Percentiles rank a stretch among this genome's conserved stretches.
These are phyloP conservation scores for Aspergillus sp. DNA, from an alignment of 2,329 filamentous ascomycete species.

Conservation along the genomic window DNA sequence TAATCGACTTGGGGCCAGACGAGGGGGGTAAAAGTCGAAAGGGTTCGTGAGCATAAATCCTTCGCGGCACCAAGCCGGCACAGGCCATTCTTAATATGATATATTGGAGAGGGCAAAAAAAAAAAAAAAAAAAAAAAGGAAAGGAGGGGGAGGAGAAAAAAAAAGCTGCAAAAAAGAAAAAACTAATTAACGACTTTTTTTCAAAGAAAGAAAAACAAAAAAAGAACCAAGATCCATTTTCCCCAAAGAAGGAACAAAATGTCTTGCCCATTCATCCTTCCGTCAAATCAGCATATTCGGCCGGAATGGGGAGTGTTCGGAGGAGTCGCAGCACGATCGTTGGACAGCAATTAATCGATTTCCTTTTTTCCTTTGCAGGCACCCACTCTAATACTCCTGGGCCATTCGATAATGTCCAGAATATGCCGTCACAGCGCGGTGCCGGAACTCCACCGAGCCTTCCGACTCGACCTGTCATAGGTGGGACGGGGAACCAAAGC, in stretches of 20 bases:
- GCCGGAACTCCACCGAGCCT: neutral
- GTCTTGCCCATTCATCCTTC: neutral
- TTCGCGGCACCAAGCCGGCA: neutral
- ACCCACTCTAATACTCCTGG: neutral
- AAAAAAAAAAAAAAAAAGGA: neutral
- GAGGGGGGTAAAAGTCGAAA: neutral
- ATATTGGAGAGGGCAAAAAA: neutral
- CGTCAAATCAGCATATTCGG: neutral
- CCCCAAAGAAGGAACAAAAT: neutral
- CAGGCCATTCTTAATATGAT: neutral
- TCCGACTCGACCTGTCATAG: neutral
- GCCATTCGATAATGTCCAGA: neutral
- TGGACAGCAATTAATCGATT: neutral
- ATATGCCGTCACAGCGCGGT: neutral
- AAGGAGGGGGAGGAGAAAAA: neutral
- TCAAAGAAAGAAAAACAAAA: neutral
- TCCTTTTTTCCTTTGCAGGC: neutral
- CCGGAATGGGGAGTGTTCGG: slow-evolving; percentile 1
- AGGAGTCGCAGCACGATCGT: neutral
- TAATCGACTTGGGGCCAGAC: neutral
- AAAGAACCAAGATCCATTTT: neutral
- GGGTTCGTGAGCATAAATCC: neutral
- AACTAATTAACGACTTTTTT: neutral
- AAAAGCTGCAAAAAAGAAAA: neutral
- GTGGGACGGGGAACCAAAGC: neutral